These are phyloP conservation scores for Senna tora DNA, from an alignment of 306 rosid species.

Conservation along the genomic window DNA sequence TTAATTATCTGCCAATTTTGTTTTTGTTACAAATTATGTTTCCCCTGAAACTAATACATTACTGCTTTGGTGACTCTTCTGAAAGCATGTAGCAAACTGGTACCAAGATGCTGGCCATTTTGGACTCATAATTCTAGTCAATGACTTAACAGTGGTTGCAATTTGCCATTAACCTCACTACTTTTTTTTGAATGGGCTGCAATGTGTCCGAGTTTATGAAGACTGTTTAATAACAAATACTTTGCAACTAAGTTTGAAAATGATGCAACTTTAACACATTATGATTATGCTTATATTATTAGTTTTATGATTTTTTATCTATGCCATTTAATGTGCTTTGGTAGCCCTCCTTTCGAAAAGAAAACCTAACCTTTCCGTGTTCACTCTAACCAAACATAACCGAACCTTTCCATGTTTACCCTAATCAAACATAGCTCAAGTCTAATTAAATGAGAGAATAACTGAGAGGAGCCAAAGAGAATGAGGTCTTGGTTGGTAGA, in stretches of 20 bases:
- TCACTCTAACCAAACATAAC: background rate
- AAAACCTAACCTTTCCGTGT: background rate
- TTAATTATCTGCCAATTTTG: background rate
- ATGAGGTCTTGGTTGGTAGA: background rate
- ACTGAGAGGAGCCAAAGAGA: background rate
- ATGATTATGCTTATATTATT: background rate
- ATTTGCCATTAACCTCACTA: slow-evolving; percentile 20
- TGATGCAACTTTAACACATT: background rate
- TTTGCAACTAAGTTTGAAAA: background rate
- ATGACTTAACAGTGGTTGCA: background rate
- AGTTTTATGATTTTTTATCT: slow-evolving; percentile 14
- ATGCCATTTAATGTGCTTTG: slow-evolving; percentile 17
- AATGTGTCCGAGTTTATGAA: background rate
- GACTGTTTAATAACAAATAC: background rate
- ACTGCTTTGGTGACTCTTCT: slow-evolving; percentile 2
- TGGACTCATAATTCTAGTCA: background rate
- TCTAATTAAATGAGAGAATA: background rate
- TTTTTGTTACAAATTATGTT: slow-evolving; percentile 4
- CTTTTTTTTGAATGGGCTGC: background rate
- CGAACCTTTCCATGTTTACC: background rate
- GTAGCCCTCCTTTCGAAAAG: background rate
- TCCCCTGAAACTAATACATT: background rate
- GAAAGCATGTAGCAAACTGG: background rate
- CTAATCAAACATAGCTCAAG: background rate
- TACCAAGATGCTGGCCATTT: background rate